phyloP scores from a whole-genome alignment of 768 basidiomycete genomes.

The Collybia sp. region DNA sequence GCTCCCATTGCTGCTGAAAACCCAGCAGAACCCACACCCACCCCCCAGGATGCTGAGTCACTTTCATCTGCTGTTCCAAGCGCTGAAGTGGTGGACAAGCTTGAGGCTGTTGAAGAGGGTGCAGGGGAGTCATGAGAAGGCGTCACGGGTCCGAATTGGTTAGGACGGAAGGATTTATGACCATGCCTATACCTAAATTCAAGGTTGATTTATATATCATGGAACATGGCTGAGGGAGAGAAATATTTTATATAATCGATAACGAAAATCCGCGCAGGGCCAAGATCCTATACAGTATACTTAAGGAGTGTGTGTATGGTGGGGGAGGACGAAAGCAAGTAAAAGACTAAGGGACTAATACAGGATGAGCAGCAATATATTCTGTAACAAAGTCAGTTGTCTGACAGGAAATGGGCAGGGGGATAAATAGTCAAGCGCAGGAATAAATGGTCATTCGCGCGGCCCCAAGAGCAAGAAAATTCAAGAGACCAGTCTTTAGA shows the following conservation, averaged over 20 bases:
- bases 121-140: slow-evolving; percentile 22
- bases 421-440: slow-evolving; percentile 3
- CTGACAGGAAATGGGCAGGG: background rate
- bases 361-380: slow-evolving; percentile 7
- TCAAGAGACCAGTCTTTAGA: slow-evolving; percentile 18
- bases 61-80: slow-evolving; percentile 26
- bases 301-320: slow-evolving; percentile 30
- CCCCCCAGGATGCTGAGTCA: slow-evolving; percentile 28
- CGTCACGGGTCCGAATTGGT: slow-evolving; percentile 2
- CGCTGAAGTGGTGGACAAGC: slow-evolving; percentile 37
- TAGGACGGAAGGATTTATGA: slow-evolving; percentile 5
- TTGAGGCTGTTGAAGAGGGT: slow-evolving; percentile 32
- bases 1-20: slow-evolving; percentile 32
- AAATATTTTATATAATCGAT: slow-evolving; percentile 16
- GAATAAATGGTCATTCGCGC: slow-evolving; percentile 12
- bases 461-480: slow-evolving; percentile 13
- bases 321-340: slow-evolving; percentile 14
- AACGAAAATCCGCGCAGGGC: slow-evolving; percentile 26
- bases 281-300: slow-evolving; percentile 29
- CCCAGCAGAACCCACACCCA: slow-evolving; percentile 41
- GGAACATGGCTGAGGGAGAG: too few species aligned
- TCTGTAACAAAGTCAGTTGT: background rate
- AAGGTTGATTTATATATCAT: background rate
- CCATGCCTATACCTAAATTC: background rate
- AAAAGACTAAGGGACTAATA: slow-evolving; percentile 16